A percentile compares a stretch with the other conserved stretches of the same genome.
These are phyloP conservation scores for Pochonia chlamydosporia DNA, from an alignment of 2,329 filamentous ascomycete genomes.

Conservation along the genomic window DNA sequence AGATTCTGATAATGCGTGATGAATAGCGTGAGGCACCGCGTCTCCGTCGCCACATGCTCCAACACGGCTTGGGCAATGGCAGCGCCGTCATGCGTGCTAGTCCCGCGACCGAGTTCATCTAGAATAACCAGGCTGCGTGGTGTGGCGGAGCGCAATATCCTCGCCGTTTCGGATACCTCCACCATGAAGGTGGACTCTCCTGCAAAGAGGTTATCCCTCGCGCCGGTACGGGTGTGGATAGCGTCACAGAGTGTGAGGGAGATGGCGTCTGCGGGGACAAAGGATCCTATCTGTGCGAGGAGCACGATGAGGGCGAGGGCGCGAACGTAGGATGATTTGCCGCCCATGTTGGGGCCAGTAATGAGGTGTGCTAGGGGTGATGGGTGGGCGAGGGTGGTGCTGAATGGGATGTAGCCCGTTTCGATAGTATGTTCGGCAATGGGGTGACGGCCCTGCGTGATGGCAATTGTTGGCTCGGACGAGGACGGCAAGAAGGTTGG, in stretches of 20 bases:
- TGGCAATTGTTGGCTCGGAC: conserved; percentile 58
- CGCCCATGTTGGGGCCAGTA: conserved; percentile 98
- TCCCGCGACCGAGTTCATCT: conserved; percentile 90
- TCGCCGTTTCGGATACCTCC: conserved; percentile 85
- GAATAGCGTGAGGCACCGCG: conserved; percentile 78
- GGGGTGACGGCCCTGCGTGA: conserved; percentile 70
- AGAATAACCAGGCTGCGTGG: conserved; percentile 82
- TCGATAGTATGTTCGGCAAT: conserved; percentile 91
- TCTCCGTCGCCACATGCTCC: conserved; percentile 71
- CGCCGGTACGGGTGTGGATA: conserved; percentile 92
- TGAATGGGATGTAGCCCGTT: conserved; percentile 86
- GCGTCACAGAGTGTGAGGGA: conserved; percentile 79
- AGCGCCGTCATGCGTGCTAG: conserved; percentile 90
- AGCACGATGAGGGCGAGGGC: conserved; percentile 87
- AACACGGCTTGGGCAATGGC: conserved; percentile 92
- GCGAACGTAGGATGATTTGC: conserved; percentile 95
- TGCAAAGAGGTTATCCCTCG: conserved; percentile 91
- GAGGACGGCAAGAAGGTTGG: conserved; percentile 61
- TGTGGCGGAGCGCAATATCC: conserved; percentile 85
- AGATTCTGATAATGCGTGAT: conserved; percentile 97
- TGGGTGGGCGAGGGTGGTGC: conserved; percentile 64
- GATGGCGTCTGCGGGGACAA: conserved; percentile 75
- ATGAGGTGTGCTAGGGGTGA: conserved; percentile 72
- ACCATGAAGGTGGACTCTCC: conserved; percentile 98
- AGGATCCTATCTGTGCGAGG: conserved; percentile 91